phyloP scores from a whole-genome alignment of 805 yeast species.

The Spathaspora gorwiae region DNA sequence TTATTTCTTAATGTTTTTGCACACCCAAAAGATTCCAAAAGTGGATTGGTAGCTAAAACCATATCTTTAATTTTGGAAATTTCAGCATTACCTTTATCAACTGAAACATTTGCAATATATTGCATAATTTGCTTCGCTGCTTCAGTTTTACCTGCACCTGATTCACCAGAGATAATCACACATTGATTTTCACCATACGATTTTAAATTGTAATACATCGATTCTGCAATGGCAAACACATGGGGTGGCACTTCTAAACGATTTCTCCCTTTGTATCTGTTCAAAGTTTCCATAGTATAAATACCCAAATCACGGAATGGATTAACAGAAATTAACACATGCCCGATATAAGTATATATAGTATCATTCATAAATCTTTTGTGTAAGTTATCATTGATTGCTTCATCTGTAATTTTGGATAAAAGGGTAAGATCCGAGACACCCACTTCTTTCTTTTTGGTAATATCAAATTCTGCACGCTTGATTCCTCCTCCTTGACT shows the following conservation, averaged over 20 bases:
- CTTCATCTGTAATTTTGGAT: conserved; percentile 83
- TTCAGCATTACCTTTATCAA: conserved; percentile 55
- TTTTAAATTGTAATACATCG: conserved; percentile 93
- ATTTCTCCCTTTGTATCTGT: conserved; percentile 83
- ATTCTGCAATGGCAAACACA: conserved; percentile 95
- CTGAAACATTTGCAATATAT: conserved; percentile 86
- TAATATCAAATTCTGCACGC: conserved; percentile 85
- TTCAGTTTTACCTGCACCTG: conserved; percentile 98
- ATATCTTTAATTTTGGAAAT: conserved; percentile 90
- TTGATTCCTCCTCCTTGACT: conserved; percentile 39
- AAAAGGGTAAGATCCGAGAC: conserved; percentile 90
- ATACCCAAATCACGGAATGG: conserved; percentile 97
- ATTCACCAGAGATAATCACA: conserved; percentile 95
- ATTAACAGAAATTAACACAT: conserved; percentile 90
- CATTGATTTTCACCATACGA: conserved; percentile 93
- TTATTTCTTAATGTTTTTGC: conserved; percentile 88
- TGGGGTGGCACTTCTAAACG: conserved; percentile 97
- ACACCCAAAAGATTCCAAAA: conserved; percentile 88
- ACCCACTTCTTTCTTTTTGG: conserved; percentile 95
- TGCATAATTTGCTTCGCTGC: conserved; percentile 98
- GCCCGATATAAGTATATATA: conserved; percentile 91
- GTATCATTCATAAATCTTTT: conserved; percentile 85
- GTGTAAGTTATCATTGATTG: conserved; percentile 86
- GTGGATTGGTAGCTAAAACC: conserved; percentile 95
- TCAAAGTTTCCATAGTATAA: conserved; percentile 74